Evolutionary conservation across 2,329 filamentous ascomycete species (phyloP).

Genomic region (Scopulariopsis brevicaulis): DNA sequence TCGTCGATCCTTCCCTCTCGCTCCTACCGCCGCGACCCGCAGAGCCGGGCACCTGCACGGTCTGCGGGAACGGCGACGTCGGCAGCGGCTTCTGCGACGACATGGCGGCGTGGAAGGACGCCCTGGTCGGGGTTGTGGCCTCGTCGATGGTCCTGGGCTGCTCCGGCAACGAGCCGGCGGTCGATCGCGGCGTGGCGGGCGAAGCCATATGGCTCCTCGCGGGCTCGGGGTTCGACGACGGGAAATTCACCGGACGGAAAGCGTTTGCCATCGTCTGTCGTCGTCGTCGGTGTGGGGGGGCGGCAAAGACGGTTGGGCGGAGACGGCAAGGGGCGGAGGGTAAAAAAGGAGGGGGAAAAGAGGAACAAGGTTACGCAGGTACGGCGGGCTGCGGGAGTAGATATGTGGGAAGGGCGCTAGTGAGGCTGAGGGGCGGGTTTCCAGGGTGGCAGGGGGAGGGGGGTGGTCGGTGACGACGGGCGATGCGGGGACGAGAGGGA

Average conservation of each 20-base stretch:
- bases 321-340: conserved; percentile 1
- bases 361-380: conserved; percentile 5
- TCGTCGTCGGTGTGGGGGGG: conserved; percentile 12
- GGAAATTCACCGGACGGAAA: conserved; percentile 36
- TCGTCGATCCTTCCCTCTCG: conserved; percentile 8
- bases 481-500: conserved; percentile 1
- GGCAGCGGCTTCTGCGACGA: conserved; percentile 42
- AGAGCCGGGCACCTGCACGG: conserved; percentile 25
- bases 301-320: conserved; percentile 10
- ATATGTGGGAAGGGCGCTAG: conserved; percentile 5
- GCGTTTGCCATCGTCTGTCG: conserved; percentile 29
- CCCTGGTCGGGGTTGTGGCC: conserved; percentile 50
- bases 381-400: conserved; percentile 9
- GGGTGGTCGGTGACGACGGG: conserved; percentile 3
- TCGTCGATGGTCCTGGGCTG: conserved; percentile 26
- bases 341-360: conserved; percentile 8
- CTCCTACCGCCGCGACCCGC: not conserved
- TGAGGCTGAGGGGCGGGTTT: conserved; percentile 5
- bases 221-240: conserved; percentile 12
- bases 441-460: conserved; percentile 6
- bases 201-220: conserved; percentile 17
- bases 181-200: conserved; percentile 18
- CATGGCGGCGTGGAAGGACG: conserved; percentile 32
- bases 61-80: conserved; percentile 37
- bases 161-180: conserved; percentile 21